Conservation (phyloP, 1,139 yeast genomes). For the Taphrina deformans region DNA sequence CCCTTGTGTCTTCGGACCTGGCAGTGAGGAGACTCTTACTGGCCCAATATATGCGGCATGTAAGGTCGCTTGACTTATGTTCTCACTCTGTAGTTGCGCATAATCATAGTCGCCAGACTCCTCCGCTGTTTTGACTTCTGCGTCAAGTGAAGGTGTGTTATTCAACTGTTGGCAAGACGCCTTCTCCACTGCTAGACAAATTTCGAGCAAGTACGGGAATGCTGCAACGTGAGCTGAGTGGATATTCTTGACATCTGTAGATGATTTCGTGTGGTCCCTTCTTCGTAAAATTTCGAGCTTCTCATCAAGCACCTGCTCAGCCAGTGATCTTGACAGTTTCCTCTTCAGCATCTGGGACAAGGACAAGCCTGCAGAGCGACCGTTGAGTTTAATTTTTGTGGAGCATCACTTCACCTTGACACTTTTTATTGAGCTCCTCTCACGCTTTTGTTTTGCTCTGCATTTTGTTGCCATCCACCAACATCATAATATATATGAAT, state of each 20-base stretch:
- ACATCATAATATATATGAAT: too few species aligned
- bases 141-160: background rate
- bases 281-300: background rate
- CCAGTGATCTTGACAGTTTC: background rate
- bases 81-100: background rate
- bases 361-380: background rate
- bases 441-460: background rate
- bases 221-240: background rate
- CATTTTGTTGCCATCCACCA: background rate
- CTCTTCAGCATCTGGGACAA: background rate
- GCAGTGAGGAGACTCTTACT: background rate
- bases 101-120: constrained; percentile 16
- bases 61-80: background rate
- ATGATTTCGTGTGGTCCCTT: background rate
- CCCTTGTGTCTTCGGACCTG: constrained; percentile 1
- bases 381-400: background rate
- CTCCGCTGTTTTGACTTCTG: background rate
- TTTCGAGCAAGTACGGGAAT: constrained; percentile 9
- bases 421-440: background rate
- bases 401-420: background rate
- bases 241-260: too few species aligned
- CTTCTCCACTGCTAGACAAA: constrained; percentile 6
- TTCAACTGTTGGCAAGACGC: too few species aligned
- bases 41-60: constrained; percentile 7
- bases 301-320: background rate